Evolutionary conservation across 345 rosid genomes (phyloP).

Genomic region (thale cress (Arabidopsis thaliana)): TAIR10.1 NC_003075.7:16496001-16496500

Average conservation of each 20-base stretch:
- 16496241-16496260: conserved; percentile 26
- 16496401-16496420: conserved; percentile 1
- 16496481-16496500: too few relatives aligned
- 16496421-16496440: not conserved
- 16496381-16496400: not conserved
- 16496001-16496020: too few relatives aligned
- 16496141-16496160: not conserved
- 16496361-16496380: not conserved
- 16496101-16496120: not conserved
- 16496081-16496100: not conserved
- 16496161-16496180: not conserved
- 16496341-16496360: conserved; percentile 21
- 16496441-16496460: not conserved
- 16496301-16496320: conserved; percentile 40
- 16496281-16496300: conserved; percentile 27
- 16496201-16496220: not conserved
- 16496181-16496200: not conserved
- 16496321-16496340: conserved; percentile 39
- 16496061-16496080: not conserved
- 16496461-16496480: too few relatives aligned
- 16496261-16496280: conserved; percentile 44
- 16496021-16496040: too few relatives aligned
- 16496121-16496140: not conserved
- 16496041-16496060: too few relatives aligned
- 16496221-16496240: not conserved